Evolutionary conservation across 805 yeast species (phyloP), one percentile per base, ranked within the genome.

Genomic region (Cyberlindnera euphorbiae): DNA sequence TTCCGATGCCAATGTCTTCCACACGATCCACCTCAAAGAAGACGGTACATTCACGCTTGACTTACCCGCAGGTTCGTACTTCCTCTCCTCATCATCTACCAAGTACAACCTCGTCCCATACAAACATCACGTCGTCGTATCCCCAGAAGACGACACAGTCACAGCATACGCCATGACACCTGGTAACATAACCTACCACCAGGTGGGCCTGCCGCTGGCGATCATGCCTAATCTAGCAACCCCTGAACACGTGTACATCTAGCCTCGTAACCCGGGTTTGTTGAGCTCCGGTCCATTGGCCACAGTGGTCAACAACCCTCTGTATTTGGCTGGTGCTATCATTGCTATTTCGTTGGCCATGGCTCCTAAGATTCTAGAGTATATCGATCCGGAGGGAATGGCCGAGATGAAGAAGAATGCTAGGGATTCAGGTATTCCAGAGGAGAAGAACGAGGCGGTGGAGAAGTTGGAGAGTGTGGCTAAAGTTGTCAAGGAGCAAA

Each of bases 341-440:
- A 39, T 64, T 5, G 44, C 45, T 5, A 17, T 64, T 8, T 32
- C 49, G 10, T 26, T 56, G 5, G 34, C 56, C 6, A 30, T 50
- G 2, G 55, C 59, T 39, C 71, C 72, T 14, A 42, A 55, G 28
- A 18, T 65, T 1, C 26, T 66, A n/a, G 69, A 63, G 44, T 60
- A 55, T 36, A 37, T 66, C 19, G 71, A 66, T 38, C 69, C 70
- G 25, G 70, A 63, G 28, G 59, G 64, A 10, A 65, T 66, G 6
- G 45, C 52, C 30, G 44, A 53, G 9, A 48, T 65, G 36, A 59
- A 55, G 26, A 59, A 55, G 33, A 60, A 62, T 19, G 35, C 39
- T 9, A 36, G 23, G 25, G 35, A 39, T 17, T n/a, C 22, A 8
- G 28, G 21, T 22, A 29, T 19, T 19, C 11, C 32, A 17, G 22